Evolutionary conservation across 352 stramenopile genomes (phyloP).

Genomic region (Phytophthora fragariaefolia): DNA sequence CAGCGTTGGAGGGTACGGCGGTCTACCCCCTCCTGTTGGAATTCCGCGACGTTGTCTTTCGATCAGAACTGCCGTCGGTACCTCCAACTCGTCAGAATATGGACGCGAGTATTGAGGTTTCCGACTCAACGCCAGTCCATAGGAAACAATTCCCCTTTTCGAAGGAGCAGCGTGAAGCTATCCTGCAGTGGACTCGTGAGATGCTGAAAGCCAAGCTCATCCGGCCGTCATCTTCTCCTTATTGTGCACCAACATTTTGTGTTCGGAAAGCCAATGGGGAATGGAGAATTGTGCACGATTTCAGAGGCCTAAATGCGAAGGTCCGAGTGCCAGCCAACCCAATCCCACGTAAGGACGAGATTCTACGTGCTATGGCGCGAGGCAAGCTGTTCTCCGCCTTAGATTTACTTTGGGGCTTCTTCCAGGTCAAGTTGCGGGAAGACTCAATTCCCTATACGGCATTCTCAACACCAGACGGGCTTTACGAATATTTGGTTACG

Average conservation of each 20-base stretch:
- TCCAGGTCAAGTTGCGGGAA: conserved; percentile 4
- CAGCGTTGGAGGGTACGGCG: neutral
- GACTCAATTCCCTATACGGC: conserved; percentile 5
- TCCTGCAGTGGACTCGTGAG: conserved; percentile 6
- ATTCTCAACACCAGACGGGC: conserved; percentile 14
- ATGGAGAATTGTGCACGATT: conserved; percentile 22
- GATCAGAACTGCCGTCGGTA: neutral
- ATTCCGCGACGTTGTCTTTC: neutral
- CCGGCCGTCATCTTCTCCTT: conserved; percentile 5
- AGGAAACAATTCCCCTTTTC: conserved; percentile 13
- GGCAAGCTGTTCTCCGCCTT: conserved; percentile 7
- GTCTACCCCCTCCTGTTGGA: neutral
- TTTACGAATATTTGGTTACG: conserved; percentile 6
- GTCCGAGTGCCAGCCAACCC: conserved; percentile 7
- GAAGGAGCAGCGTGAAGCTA: conserved; percentile 2
- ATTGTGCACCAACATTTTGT: conserved; percentile 14
- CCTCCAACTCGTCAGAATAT: conserved; percentile 6
- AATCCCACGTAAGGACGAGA: conserved; percentile 15
- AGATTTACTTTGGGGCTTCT: conserved; percentile 21
- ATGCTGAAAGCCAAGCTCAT: conserved; percentile 11
- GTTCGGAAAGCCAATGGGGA: conserved; percentile 2
- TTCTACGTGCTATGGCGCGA: neutral
- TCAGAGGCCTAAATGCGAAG: conserved; percentile 8
- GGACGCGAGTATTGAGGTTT: conserved; percentile 6
- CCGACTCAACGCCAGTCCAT: conserved; percentile 1